These are phyloP conservation scores for Stevia rebaudiana DNA, from an alignment of 140 eudicot genomes.

Conservation along the genomic window DNA sequence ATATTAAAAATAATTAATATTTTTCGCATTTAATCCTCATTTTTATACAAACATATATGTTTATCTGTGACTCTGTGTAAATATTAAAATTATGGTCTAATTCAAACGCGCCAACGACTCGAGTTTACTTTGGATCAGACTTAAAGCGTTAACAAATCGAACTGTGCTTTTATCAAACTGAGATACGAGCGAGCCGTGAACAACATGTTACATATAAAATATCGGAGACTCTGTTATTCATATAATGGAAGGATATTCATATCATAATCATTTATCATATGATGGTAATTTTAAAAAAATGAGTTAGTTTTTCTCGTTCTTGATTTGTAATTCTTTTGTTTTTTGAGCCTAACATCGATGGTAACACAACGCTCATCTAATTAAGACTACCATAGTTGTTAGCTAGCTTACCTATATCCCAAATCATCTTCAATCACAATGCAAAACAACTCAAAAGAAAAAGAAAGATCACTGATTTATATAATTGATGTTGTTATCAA, in stretches of 20 bases:
- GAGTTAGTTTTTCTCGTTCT: neutral
- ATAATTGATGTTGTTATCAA: neutral
- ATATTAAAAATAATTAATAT: too few relatives aligned
- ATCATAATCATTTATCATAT: neutral
- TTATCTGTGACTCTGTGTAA: too few relatives aligned
- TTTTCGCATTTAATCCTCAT: too few relatives aligned
- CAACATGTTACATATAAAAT: neutral
- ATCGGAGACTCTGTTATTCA: neutral
- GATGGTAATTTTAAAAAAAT: neutral
- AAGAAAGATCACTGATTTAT: neutral
- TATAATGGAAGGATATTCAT: neutral
- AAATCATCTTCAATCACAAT: constrained; percentile 8
- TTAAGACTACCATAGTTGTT: too few relatives aligned
- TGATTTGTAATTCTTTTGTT: neutral
- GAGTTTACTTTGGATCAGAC: too few relatives aligned
- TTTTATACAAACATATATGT: too few relatives aligned
- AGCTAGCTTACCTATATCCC: neutral
- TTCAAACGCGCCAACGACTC: too few relatives aligned
- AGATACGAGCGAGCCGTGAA: too few relatives aligned
- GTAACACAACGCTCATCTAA: neutral
- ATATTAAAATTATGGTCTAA: too few relatives aligned
- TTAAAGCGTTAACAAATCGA: too few relatives aligned
- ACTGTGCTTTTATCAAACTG: too few relatives aligned
- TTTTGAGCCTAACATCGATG: neutral
- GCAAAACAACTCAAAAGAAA: constrained; percentile 5